A percentile compares a stretch with the other conserved stretches of the same genome.
These are phyloP conservation scores for Apiotrichum mycotoxinovorans DNA, from an alignment of 1,284 basidiomycete genomes.

Conservation along the genomic window DNA sequence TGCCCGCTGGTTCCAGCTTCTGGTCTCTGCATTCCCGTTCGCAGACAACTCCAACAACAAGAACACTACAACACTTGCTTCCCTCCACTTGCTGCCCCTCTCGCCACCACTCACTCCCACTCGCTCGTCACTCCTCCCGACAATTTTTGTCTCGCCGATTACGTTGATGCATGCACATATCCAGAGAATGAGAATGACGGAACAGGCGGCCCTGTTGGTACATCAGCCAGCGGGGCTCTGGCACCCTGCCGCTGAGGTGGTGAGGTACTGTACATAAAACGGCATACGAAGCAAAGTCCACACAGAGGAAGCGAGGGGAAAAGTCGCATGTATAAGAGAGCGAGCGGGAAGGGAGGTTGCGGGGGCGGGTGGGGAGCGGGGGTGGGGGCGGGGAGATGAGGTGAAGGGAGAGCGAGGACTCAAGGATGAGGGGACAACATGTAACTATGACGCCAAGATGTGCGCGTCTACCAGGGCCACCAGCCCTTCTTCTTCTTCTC, in stretches of 20 bases:
- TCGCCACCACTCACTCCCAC: not conserved
- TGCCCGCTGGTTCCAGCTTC: too few relatives aligned
- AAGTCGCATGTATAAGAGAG: not conserved
- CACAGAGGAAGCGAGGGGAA: not conserved
- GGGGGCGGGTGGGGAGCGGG: not conserved
- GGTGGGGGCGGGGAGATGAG: not conserved
- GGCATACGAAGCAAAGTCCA: slow-evolving; percentile 3
- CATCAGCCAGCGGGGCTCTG: slow-evolving; percentile 5
- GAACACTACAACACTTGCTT: too few relatives aligned
- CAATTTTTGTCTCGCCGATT: too few relatives aligned
- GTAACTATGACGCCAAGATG: too few relatives aligned
- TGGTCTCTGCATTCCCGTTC: too few relatives aligned
- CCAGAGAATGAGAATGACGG: not conserved
- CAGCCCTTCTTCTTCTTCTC: slow-evolving; percentile 47
- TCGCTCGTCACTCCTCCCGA: too few relatives aligned
- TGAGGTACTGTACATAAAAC: slow-evolving; percentile 2
- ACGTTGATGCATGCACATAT: slow-evolving; percentile 1
- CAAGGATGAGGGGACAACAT: too few relatives aligned
- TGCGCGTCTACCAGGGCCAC: slow-evolving; percentile 24
- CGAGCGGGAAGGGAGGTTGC: not conserved
- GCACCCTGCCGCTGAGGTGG: not conserved
- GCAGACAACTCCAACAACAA: too few relatives aligned
- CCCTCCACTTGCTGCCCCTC: too few relatives aligned
- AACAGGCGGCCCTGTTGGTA: slow-evolving; percentile 5
- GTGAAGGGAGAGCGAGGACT: not conserved